A percentile compares a stretch with the other conserved stretches of the same genome.
Evolutionary conservation across 257 asterid species (phyloP).

Genomic region (Leonotis leonurus): DNA sequence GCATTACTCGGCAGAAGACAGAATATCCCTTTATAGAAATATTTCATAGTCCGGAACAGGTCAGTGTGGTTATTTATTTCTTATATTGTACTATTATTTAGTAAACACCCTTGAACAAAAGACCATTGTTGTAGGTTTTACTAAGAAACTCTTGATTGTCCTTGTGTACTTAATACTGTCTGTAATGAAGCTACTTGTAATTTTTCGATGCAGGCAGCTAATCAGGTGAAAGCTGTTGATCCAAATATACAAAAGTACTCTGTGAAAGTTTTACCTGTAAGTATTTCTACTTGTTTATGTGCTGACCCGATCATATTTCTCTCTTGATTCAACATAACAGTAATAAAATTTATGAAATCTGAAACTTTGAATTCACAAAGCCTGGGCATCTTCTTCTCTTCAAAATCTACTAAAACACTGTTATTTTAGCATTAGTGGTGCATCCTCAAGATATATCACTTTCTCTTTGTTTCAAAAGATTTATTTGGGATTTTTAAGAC

Average conservation of each 20-base stretch:
- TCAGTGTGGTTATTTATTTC: constrained; percentile 12
- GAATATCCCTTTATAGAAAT: constrained; percentile 87
- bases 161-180: neutral
- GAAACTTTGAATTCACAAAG: neutral
- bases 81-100: neutral
- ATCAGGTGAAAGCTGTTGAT: constrained; percentile 57
- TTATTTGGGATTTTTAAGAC: neutral
- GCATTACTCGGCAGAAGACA: constrained; percentile 80
- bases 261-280: constrained; percentile 78
- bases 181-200: neutral
- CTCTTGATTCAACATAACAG: neutral
- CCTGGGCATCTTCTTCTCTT: neutral
- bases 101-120: neutral
- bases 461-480: neutral
- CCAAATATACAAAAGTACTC: constrained; percentile 71
- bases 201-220: constrained; percentile 50
- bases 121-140: neutral
- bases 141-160: neutral
- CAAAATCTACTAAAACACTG: neutral
- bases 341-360: neutral
- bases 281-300: constrained; percentile 21
- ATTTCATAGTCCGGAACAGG: constrained; percentile 87
- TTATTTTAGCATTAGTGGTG: neutral
- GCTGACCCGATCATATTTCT: neutral
- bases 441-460: neutral